Conservation (phyloP, 305 asterid genomes). For the Fraxinus albicans region DNA sequence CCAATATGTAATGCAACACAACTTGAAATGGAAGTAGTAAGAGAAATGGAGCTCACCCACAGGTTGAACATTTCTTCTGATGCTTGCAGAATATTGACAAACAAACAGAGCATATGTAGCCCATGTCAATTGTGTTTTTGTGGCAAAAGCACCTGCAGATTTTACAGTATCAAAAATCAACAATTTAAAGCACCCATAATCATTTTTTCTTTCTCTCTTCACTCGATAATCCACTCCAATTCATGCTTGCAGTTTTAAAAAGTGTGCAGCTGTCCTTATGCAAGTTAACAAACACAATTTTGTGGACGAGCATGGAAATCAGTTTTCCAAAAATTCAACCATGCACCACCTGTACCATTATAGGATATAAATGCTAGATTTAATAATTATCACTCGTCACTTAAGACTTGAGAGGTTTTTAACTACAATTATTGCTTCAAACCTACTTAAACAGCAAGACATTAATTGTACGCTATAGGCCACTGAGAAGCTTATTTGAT, state of each 20-base stretch:
- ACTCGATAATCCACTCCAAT: neutral
- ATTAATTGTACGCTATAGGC: neutral
- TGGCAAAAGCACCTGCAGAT: constrained; percentile 90
- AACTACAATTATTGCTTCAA: neutral
- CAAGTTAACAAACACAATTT: neutral
- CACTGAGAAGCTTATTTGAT: neutral
- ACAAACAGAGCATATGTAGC: constrained; percentile 91
- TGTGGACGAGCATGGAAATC: neutral
- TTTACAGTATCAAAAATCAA: neutral
- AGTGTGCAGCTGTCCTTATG: neutral
- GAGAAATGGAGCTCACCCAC: constrained; percentile 63
- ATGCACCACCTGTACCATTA: neutral
- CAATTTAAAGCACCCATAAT: neutral
- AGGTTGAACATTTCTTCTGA: constrained; percentile 89
- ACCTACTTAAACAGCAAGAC: neutral
- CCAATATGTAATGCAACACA: neutral
- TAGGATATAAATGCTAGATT: neutral
- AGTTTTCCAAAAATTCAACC: neutral
- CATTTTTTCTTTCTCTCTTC: neutral
- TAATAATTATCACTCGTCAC: neutral
- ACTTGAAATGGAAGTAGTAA: neutral
- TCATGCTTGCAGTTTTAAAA: neutral
- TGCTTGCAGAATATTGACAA: constrained; percentile 89
- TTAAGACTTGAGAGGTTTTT: neutral
- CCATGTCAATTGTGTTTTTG: constrained; percentile 87